A percentile compares a stretch with the other conserved stretches of the same genome.
Conservation (phyloP, 2,329 filamentous ascomycete genomes). For the Ambrosiella cleistominuta region DNA sequence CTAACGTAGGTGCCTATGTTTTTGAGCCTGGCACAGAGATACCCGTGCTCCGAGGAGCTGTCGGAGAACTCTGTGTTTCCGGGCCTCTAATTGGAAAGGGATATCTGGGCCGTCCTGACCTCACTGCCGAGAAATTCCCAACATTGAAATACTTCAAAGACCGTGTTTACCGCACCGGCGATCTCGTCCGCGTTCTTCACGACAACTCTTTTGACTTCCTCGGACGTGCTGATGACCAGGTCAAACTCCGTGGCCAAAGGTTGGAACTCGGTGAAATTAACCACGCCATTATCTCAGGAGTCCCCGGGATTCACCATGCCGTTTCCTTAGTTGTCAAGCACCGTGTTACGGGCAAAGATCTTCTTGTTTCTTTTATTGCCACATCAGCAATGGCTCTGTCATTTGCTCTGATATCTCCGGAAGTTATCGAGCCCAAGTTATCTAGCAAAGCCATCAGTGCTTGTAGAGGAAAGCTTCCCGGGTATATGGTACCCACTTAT, state of each 20-base stretch:
- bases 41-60: constrained; percentile 58
- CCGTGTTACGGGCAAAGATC: constrained; percentile 55
- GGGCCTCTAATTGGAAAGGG: constrained; percentile 78
- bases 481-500: constrained; percentile 84
- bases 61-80: constrained; percentile 79
- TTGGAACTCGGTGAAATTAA: constrained; percentile 88
- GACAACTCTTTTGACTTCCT: constrained; percentile 77
- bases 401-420: not conserved
- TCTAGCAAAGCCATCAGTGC: constrained; percentile 31
- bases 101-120: constrained; percentile 63
- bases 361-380: constrained; percentile 59
- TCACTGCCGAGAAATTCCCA: constrained; percentile 64
- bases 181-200: constrained; percentile 64
- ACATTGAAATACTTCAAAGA: constrained; percentile 37
- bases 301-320: constrained; percentile 44
- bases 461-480: constrained; percentile 54
- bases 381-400: not conserved
- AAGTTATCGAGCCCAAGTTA: not conserved
- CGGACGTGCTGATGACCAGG: constrained; percentile 75
- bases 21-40: constrained; percentile 49
- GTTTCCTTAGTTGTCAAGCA: constrained; percentile 60
- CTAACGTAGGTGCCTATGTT: constrained; percentile 74
- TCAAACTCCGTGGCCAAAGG: constrained; percentile 77
- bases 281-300: constrained; percentile 51
- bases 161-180: constrained; percentile 70